phyloP scores from a whole-genome alignment of 2,329 filamentous ascomycete species.

The Purpureocillium lavendulum region DNA sequence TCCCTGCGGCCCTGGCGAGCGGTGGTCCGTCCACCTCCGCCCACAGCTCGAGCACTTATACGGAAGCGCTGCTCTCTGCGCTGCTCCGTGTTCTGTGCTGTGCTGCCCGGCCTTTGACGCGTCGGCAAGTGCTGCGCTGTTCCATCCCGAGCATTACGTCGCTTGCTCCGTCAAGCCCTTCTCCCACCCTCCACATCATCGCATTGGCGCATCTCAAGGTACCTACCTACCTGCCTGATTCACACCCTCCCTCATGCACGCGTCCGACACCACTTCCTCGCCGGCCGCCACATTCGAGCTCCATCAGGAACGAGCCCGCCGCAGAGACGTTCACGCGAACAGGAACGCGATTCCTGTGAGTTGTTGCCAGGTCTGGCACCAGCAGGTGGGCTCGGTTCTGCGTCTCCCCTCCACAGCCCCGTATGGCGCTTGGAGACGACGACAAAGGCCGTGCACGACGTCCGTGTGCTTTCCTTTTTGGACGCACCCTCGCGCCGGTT shows the following conservation, averaged over 20 bases:
- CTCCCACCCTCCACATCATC: not conserved
- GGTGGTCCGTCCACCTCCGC: too few relatives aligned
- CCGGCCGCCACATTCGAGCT: conserved; percentile 2
- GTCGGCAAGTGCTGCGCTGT: conserved; percentile 1
- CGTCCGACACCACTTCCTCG: conserved; percentile 4
- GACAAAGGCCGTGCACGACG: too few relatives aligned
- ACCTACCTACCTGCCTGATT: conserved; percentile 13
- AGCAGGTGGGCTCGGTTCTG: too few relatives aligned
- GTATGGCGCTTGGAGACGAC: too few relatives aligned
- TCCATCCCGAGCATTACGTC: too few relatives aligned
- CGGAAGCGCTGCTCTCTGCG: conserved; percentile 11
- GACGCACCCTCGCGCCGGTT: not conserved
- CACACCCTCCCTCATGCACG: conserved; percentile 9
- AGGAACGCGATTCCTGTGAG: too few relatives aligned
- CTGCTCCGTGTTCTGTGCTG: conserved; percentile 8
- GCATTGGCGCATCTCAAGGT: conserved; percentile 1
- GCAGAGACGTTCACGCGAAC: too few relatives aligned
- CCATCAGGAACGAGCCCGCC: conserved; percentile 5
- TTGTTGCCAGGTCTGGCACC: too few relatives aligned
- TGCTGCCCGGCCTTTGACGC: not conserved
- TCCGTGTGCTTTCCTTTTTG: too few relatives aligned
- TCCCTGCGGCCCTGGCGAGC: too few relatives aligned
- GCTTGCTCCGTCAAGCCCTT: not conserved
- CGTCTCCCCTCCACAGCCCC: too few relatives aligned
- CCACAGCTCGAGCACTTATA: conserved; percentile 16